Evolutionary conservation across 225 moss, liverwort and hornwort species (phyloP).

Genomic region (Marchantia polymorpha): DNA sequence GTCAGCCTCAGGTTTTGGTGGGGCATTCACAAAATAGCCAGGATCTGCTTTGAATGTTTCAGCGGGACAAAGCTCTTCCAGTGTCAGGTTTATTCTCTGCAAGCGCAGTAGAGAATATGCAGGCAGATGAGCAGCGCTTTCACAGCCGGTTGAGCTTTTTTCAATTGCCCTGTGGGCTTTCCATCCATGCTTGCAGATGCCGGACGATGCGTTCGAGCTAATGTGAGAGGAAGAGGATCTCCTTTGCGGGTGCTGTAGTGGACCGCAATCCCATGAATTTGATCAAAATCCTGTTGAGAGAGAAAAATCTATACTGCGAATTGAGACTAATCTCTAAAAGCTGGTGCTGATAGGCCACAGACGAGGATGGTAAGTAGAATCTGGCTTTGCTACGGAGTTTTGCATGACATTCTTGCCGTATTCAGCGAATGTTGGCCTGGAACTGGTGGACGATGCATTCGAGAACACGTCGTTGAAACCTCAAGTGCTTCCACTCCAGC

Average conservation of each 20-base stretch:
- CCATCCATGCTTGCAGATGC: not conserved
- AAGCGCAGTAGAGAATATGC: no score
- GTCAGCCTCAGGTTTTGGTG: no score
- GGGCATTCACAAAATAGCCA: no score
- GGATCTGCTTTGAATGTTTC: no score
- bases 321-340: constrained; percentile 44
- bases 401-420: constrained; percentile 36
- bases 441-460: constrained; percentile 67
- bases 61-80: no score
- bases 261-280: constrained; percentile 52
- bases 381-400: constrained; percentile 43
- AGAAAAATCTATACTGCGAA: constrained; percentile 9
- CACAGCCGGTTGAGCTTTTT: no score
- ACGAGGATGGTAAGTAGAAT: constrained; percentile 65
- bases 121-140: no score
- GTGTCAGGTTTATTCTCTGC: no score
- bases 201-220: not conserved
- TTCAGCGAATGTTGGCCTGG: constrained; percentile 59
- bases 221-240: constrained; percentile 47
- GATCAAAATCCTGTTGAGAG: constrained; percentile 18
- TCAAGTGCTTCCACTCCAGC: constrained; percentile 49
- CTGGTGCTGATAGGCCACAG: constrained; percentile 60
- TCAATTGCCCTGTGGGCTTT: no score
- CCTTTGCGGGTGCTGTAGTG: constrained; percentile 44
- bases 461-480: constrained; percentile 52